Evolutionary conservation across 2,329 filamentous ascomycete genomes (phyloP).

Genomic region (Dactylella cylindrospora): DNA sequence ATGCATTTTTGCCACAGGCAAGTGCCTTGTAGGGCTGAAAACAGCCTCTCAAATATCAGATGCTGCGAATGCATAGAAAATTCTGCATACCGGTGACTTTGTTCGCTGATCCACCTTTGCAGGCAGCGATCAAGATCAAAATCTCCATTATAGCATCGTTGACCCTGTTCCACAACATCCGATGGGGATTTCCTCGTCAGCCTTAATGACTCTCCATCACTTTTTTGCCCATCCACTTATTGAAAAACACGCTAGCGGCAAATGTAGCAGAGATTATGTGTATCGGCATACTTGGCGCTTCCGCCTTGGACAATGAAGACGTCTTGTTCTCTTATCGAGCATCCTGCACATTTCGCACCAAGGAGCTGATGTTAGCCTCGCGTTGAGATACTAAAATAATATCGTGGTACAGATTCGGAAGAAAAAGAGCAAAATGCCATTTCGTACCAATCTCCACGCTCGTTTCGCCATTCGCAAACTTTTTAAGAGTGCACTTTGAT

Average conservation of each 20-base stretch:
- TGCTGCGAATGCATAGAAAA: constrained; percentile 49
- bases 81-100: constrained; percentile 79
- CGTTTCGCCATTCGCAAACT: constrained; percentile 71
- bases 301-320: constrained; percentile 98
- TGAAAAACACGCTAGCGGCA: too few species aligned
- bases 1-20: constrained; percentile 13
- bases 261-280: constrained; percentile 36
- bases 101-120: constrained; percentile 95
- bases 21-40: constrained; percentile 24
- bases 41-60: constrained; percentile 51
- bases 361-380: too few species aligned
- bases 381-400: too few species aligned
- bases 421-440: not conserved
- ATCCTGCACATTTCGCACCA: too few species aligned
- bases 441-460: constrained; percentile 63
- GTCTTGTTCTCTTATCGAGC: constrained; percentile 89
- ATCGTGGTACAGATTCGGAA: too few species aligned
- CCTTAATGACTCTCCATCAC: constrained; percentile 30
- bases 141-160: constrained; percentile 99
- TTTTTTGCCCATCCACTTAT: constrained; percentile 22
- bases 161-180: constrained; percentile 59
- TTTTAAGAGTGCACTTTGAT: constrained; percentile 63
- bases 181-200: constrained; percentile 40
- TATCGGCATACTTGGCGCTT: constrained; percentile 64
- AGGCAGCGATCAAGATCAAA: constrained; percentile 97